Evolutionary conservation across 1,284 basidiomycete species (phyloP), one percentile per base, ranked within the genome.

Genomic region (Mycena citricolor): DNA sequence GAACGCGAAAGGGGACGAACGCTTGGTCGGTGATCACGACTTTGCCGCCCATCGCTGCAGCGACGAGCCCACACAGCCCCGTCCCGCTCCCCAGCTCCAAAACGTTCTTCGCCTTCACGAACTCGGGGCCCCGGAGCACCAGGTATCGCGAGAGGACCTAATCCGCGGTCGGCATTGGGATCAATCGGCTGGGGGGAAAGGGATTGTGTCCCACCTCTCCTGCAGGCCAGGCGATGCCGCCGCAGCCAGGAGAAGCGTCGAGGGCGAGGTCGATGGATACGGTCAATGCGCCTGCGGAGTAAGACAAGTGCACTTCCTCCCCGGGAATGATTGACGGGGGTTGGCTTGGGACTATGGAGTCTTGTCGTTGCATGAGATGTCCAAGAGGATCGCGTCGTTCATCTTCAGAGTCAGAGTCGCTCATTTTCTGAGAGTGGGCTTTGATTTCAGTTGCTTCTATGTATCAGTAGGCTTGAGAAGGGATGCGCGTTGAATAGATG

Each of bases 141-240:
- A 94, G 68, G 62, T 93, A 93, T 33, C 70, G 74, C 4, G 86
- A 78, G 4, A 94, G 70, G 17, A 92, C 83, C 90, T 93, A 56
- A 39, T 19, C 42, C 37, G 20, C 40, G 51, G 34, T 47, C 28
- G n/a, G 33, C 26, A 40, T 38, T 23, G 39, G 39, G 41, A 29
- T 58, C 35, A 40, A n/a, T n/a, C n/a, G n/a, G n/a, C n/a, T n/a
- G n/a, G n/a, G 33, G 13, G 24, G 37, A 30, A 21, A 21, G 14
- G 30, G 32, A 38, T 44, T 13, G 34, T 32, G 28, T 26, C 22
- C 24, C 29, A 93, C 92, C 76, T 94, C 82, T 51, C 92, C 93
- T 11, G 93, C 88, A 4, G 90, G 91, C 93, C 93, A 97, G 10
- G 91, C 83, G 35, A 93, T 79, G 0, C 93, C 93, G 12, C 93